phyloP scores from a whole-genome alignment of 306 rosid genomes.

The barrel medic (Medicago truncatula) region MtrunA17r5.0-ANR NC_053043.1:41081001-41081500 shows the following conservation, averaged over 20 bases:
- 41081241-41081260: constrained; percentile 31
- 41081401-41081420: constrained; percentile 24
- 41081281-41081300: constrained; percentile 32
- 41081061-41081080: constrained; percentile 2
- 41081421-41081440: constrained; percentile 28
- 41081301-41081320: constrained; percentile 15
- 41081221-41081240: constrained; percentile 8
- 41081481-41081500: not conserved
- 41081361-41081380: constrained; percentile 4
- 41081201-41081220: not conserved
- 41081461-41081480: not conserved
- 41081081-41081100: constrained; percentile 7
- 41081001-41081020: too few relatives aligned
- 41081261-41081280: constrained; percentile 36
- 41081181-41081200: constrained; percentile 15
- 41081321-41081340: constrained; percentile 34
- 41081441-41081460: constrained; percentile 9
- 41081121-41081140: constrained; percentile 9
- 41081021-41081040: too few relatives aligned
- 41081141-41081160: constrained; percentile 17
- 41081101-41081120: constrained; percentile 27
- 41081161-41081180: constrained; percentile 29
- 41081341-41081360: constrained; percentile 33
- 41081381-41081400: not conserved
- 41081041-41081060: too few relatives aligned